Base-by-base conservation (phyloP, 345 rosid species). In the Conringia planisiliqua region DNA sequence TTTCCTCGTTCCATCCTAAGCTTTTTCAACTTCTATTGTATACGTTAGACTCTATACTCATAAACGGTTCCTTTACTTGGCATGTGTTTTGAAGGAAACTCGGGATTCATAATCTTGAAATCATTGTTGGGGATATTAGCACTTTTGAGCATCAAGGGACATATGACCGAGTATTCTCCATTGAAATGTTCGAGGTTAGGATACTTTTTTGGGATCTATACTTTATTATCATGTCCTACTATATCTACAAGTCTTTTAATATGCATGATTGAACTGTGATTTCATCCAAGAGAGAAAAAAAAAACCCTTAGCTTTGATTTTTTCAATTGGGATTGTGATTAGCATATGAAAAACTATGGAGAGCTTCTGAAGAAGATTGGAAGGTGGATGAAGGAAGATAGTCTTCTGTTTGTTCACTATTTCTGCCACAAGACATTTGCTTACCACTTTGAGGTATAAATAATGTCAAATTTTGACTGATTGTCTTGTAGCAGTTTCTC, bases 351-450 rank as follows among this genome's bases (percentile, higher is more conserved):
- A 82, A 91, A 89, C 74, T 91, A 89, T 67, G 71, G 77, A 62
- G 86, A 82, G 74, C 97, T 89, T 72, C 86, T 94, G 40, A 79
- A 83, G 78, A 93, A 91, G 78, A 87, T 91, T 68, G 86, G 91
- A 22, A 82, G 63, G 22, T 94, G 98, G 98, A 86, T 94, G 97
- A 91, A 86, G 46, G 80, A 86, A 40, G 96, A 91, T 33, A 46
- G 87, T 79, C 85, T 85, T 65, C 89, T 88, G 55, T 91, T 89
- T 73, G 94, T 91, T 76, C 88, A 93, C 78, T 60, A 89, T 82
- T 93, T 91, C 85, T 93, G 97, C 78, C 97, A 93, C 62, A 91
- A 86, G 80, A 74, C 89, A 33, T 86, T 93, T 81, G 92, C 96
- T 30, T 91, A 89, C 73, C 91, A 93, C 79, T 93, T 84, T 76